These are phyloP conservation scores for Chalciporus chontae DNA, from an alignment of 768 basidiomycete genomes.

Conservation along the genomic window DNA sequence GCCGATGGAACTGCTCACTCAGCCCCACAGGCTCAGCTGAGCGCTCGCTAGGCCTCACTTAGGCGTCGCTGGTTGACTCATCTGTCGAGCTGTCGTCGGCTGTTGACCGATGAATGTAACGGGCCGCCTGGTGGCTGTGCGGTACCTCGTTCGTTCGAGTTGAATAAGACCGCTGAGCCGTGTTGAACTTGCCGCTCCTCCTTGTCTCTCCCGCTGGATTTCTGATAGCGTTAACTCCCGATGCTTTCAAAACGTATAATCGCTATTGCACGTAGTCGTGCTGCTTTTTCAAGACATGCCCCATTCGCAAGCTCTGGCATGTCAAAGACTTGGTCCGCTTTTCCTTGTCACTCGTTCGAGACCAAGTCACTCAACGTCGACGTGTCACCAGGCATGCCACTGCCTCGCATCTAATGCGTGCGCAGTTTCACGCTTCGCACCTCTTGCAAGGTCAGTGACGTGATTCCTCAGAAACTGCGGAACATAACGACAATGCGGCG, in stretches of 20 bases:
- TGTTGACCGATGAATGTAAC: background rate
- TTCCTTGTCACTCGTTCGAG: background rate
- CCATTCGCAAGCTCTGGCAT: constrained; percentile 27
- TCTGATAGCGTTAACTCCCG: background rate
- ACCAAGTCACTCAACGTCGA: constrained; percentile 3
- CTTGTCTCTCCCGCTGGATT: background rate
- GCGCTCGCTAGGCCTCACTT: too few relatives aligned
- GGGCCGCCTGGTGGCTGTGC: constrained; percentile 18
- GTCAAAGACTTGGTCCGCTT: constrained; percentile 48
- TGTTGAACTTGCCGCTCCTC: background rate
- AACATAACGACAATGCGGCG: constrained; percentile 8
- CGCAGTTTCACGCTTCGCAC: constrained; percentile 68
- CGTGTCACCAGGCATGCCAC: constrained; percentile 41
- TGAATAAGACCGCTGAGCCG: background rate
- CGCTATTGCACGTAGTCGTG: constrained; percentile 59
- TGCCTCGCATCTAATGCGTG: constrained; percentile 44
- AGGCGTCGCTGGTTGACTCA: too few relatives aligned
- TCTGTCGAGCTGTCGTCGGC: too few relatives aligned
- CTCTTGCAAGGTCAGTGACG: constrained; percentile 60
- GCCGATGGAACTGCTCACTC: background rate
- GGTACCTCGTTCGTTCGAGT: background rate
- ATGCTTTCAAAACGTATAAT: constrained; percentile 76
- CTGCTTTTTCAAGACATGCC: constrained; percentile 37
- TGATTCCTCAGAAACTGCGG: constrained; percentile 5
- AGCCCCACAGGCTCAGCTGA: too few relatives aligned